Evolutionary conservation across 2,329 filamentous ascomycete species (phyloP).

Genomic region (Pseudogymnoascus sp.): DNA sequence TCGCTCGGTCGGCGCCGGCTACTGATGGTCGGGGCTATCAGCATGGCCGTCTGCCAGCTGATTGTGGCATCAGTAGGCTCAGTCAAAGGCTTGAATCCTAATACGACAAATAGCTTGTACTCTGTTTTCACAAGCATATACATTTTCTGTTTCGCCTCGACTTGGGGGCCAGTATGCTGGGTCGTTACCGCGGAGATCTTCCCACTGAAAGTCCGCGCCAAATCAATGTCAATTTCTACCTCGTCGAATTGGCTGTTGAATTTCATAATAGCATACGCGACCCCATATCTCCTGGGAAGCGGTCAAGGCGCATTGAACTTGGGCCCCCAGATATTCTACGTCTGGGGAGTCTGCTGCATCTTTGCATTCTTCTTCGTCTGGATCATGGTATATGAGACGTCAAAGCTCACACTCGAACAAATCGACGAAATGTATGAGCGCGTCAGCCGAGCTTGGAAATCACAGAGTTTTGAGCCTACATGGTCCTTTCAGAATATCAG

Average conservation of each 20-base stretch:
- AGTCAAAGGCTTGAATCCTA: slow-evolving; percentile 24
- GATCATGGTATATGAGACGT: slow-evolving; percentile 69
- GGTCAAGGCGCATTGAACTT: slow-evolving; percentile 63
- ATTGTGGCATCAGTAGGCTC: slow-evolving; percentile 59
- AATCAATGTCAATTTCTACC: slow-evolving; percentile 68
- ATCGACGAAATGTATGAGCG: slow-evolving; percentile 74
- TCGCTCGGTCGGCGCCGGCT: slow-evolving; percentile 67
- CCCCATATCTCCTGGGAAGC: slow-evolving; percentile 69
- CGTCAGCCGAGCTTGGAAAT: slow-evolving; percentile 64
- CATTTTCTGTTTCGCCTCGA: slow-evolving; percentile 73
- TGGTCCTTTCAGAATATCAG: slow-evolving; percentile 64
- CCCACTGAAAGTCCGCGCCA: slow-evolving; percentile 63
- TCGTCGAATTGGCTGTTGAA: slow-evolving; percentile 74
- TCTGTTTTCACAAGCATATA: slow-evolving; percentile 61
- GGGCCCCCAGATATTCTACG: slow-evolving; percentile 68
- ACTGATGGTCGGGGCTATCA: slow-evolving; percentile 64
- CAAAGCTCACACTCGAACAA: slow-evolving; percentile 68
- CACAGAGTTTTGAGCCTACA: slow-evolving; percentile 57
- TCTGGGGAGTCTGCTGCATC: slow-evolving; percentile 73
- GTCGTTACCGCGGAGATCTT: slow-evolving; percentile 67
- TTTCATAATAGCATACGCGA: slow-evolving; percentile 73
- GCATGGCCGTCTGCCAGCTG: slow-evolving; percentile 64
- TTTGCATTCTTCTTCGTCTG: slow-evolving; percentile 65
- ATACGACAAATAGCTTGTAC: slow-evolving; percentile 49
- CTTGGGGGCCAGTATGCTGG: slow-evolving; percentile 72